Conservation (phyloP, 1,139 yeast species). For the Yamadazyma kanchanaburiensis region DNA sequence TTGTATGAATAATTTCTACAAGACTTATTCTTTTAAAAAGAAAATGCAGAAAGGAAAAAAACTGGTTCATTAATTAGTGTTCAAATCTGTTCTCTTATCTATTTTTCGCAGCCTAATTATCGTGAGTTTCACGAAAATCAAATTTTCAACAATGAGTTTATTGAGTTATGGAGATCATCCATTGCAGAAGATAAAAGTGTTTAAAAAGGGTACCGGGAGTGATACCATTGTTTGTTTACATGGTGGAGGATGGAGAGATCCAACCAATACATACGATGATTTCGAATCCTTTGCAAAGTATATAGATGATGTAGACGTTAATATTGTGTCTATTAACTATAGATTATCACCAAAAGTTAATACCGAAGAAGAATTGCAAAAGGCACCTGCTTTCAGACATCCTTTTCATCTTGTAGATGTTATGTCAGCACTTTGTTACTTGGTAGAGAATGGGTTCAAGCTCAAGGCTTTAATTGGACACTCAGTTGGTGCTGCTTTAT, state of each 20-base stretch:
- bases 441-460: slow-evolving; percentile 18
- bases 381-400: slow-evolving; percentile 29
- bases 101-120: too few species aligned
- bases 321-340: slow-evolving; percentile 56
- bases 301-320: slow-evolving; percentile 9
- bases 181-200: slow-evolving; percentile 22
- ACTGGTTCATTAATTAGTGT: too few species aligned
- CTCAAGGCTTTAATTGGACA: slow-evolving; percentile 72
- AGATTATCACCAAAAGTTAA: slow-evolving; percentile 54
- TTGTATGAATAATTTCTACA: too few species aligned
- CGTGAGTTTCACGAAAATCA: background rate
- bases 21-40: too few species aligned
- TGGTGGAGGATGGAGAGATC: slow-evolving; percentile 91
- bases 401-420: slow-evolving; percentile 67
- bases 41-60: too few species aligned
- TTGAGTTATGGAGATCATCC: slow-evolving; percentile 21
- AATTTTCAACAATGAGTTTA: background rate
- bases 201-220: slow-evolving; percentile 12
- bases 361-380: slow-evolving; percentile 8
- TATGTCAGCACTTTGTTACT: slow-evolving; percentile 34
- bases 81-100: too few species aligned
- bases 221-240: slow-evolving; percentile 55
- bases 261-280: slow-evolving; percentile 56
- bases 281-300: slow-evolving; percentile 31
- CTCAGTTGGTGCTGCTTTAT: slow-evolving; percentile 77